A percentile compares a stretch with the other conserved stretches of the same genome.
Evolutionary conservation across 306 rosid species (phyloP).

Genomic region (Oxytropis ochrocephala): DNA sequence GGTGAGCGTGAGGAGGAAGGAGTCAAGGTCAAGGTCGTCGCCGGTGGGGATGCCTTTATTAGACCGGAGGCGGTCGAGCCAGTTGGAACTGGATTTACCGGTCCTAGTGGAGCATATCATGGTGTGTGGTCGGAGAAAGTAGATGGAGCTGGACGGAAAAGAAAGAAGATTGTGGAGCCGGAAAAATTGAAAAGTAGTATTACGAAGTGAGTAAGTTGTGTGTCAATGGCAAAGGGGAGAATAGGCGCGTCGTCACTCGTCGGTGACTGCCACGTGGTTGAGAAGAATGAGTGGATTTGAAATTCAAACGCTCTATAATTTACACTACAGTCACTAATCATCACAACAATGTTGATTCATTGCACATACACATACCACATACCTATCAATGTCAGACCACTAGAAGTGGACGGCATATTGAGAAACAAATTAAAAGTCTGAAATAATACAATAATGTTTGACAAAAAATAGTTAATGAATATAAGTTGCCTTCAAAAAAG

Average conservation of each 20-base stretch:
- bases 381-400: not conserved
- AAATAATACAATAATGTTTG: too few relatives aligned
- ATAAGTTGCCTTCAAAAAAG: too few relatives aligned
- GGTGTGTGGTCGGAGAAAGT: not conserved
- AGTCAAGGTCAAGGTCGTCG: constrained; percentile 54
- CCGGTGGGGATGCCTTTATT: constrained; percentile 66
- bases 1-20: constrained; percentile 40
- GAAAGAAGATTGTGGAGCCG: not conserved
- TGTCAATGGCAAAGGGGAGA: not conserved
- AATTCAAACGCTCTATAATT: constrained; percentile 7
- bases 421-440: too few relatives aligned
- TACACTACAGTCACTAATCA: not conserved
- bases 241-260: constrained; percentile 2
- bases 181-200: not conserved
- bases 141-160: not conserved
- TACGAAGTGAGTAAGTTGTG: not conserved
- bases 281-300: not conserved
- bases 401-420: not conserved
- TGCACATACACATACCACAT: not conserved
- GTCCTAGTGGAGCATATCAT: constrained; percentile 70
- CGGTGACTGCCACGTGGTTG: constrained; percentile 25
- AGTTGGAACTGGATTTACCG: constrained; percentile 55
- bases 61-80: constrained; percentile 94
- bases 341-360: not conserved
- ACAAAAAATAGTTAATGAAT: too few relatives aligned